Evolutionary conservation across 176 grass and related monocot genomes (phyloP), one percentile per base, ranked within the genome.

Genomic region (Triticum monococcum): DNA sequence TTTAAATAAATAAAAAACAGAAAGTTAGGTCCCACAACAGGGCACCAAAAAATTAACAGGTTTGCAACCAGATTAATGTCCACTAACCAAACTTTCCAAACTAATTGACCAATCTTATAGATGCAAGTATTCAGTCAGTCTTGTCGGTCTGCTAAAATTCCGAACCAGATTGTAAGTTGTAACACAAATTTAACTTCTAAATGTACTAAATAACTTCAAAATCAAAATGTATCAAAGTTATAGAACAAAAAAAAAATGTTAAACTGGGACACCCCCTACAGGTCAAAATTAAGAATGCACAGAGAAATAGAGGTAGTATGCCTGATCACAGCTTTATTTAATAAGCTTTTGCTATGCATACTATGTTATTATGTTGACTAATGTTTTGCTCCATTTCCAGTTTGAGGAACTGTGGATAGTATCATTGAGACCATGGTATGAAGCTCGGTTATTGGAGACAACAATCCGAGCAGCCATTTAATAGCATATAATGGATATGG

Each of bases 81-180:
- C 41, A 45, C 41, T 45, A 79, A 64, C 16, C 3, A 64, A 84
- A 37, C 13, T 79, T 88, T 25, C 75, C 63, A 45, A 79, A 50
- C 28, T 38, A 38, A 38, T 38, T 9, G 38, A 38, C 8, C 38
- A 9, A 40, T 40, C 38, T 40, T 40, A 40, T 40, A 40, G 38
- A 40, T 2, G 8, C 8, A 40, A 40, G 38, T 40, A 40, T 40
- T 9, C 38, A 9, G 38, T 40, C 8, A 40, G 38, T 40, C 8
- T 40, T 40, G 38, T 40, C 2, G 8, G 8, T 9, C 2, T 40
- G 8, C 38, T 40, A 40, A 40, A 40, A 2, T 40, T 40, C 9
- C 38, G 0, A 40, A 40, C 38, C 8, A 40, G 38, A 40, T 40
- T 40, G 38, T 40, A 72, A 45, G 40, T 40, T 40, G 8, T 40